phyloP scores from a whole-genome alignment of 2,329 filamentous ascomycete genomes.

The Verticillium nubilum region DNA sequence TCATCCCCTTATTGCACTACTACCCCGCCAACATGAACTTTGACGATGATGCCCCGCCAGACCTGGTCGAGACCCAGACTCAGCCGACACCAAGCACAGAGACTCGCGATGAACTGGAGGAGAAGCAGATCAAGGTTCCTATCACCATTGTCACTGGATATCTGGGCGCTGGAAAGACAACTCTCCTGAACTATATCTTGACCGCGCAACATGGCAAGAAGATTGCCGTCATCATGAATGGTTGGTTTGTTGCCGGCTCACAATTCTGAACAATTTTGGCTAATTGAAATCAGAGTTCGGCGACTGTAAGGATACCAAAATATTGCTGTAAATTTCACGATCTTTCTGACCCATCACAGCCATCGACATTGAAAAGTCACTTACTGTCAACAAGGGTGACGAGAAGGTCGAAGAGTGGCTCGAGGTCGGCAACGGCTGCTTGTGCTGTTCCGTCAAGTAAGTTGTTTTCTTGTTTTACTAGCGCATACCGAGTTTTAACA shows the following conservation, averaged over 20 bases:
- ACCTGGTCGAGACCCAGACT: conserved; percentile 47
- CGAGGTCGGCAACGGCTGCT: conserved; percentile 91
- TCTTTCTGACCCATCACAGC: conserved; percentile 42
- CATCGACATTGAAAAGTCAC: conserved; percentile 89
- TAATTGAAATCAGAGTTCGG: conserved; percentile 60
- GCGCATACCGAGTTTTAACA: conserved; percentile 15
- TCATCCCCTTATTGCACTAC: neutral
- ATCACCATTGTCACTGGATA: conserved; percentile 90
- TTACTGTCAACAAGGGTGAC: conserved; percentile 82
- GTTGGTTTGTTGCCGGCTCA: conserved; percentile 29
- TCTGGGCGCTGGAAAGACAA: conserved; percentile 92
- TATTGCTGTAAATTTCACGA: conserved; percentile 3
- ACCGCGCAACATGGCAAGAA: conserved; percentile 95
- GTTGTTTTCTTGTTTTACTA: neutral
- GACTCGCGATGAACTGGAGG: conserved; percentile 34
- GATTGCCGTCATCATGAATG: conserved; percentile 96
- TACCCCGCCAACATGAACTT: conserved; percentile 44
- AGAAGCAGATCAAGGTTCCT: conserved; percentile 62
- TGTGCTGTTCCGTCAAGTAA: conserved; percentile 95
- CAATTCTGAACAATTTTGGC: neutral
- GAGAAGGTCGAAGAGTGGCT: conserved; percentile 91
- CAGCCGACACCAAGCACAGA: conserved; percentile 26
- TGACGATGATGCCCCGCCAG: conserved; percentile 63
- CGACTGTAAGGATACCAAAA: conserved; percentile 53
- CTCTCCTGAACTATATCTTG: conserved; percentile 90